Conservation (phyloP, 257 asterid genomes). For the Capsicum rhomboideum region DNA sequence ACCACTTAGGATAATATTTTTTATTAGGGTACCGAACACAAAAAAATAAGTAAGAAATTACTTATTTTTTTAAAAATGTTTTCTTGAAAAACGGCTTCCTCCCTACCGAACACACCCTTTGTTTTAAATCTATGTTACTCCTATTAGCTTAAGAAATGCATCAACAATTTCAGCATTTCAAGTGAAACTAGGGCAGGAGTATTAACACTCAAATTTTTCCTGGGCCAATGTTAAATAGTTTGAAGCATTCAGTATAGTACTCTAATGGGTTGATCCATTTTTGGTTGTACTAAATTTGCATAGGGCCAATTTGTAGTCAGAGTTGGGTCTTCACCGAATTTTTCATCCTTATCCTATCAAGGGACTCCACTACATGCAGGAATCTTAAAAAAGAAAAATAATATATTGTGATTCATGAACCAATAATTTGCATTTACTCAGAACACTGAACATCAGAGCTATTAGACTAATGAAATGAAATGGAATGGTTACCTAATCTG, state of each 20-base stretch:
- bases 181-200: background rate
- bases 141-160: background rate
- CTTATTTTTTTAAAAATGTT: no score
- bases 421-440: no score
- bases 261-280: background rate
- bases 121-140: no score
- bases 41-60: no score
- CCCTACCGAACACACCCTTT: no score
- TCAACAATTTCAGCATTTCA: background rate
- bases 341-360: background rate
- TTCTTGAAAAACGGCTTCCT: no score
- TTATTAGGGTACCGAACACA: no score
- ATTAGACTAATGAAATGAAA: background rate
- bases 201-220: no score
- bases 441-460: background rate
- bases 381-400: no score
- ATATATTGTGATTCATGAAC: no score
- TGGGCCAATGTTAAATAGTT: background rate
- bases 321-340: background rate
- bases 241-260: background rate
- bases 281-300: background rate
- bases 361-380: background rate
- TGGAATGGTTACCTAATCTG: background rate
- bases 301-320: background rate
- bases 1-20: no score